Conservation (phyloP, 1,284 basidiomycete species). For the Cutaneotrichosporon dermatis region DNA sequence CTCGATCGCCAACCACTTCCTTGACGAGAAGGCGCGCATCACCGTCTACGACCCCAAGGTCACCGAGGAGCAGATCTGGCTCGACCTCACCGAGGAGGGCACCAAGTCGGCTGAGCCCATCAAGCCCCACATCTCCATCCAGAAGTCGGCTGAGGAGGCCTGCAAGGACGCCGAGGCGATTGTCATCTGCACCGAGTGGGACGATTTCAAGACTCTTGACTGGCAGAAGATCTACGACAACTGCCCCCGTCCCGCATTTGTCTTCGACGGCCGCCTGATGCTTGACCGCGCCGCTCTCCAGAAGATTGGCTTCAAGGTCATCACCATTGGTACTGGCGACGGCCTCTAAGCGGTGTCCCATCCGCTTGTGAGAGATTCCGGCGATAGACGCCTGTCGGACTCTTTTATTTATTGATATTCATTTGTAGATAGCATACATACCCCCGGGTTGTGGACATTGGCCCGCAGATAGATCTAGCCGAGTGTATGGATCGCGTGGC, state of each 20-base stretch:
- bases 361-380: too few relatives aligned
- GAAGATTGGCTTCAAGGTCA: conserved; percentile 87
- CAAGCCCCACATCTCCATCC: conserved; percentile 81
- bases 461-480: conserved; percentile 1
- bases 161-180: conserved; percentile 86
- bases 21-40: conserved; percentile 78
- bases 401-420: neutral
- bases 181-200: conserved; percentile 87
- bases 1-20: conserved; percentile 89
- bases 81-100: conserved; percentile 55
- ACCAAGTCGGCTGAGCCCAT: conserved; percentile 49
- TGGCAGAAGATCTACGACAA: conserved; percentile 75
- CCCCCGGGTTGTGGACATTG: conserved; percentile 4
- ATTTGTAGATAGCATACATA: conserved; percentile 19
- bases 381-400: neutral
- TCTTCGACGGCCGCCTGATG: conserved; percentile 70
- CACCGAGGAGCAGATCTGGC: conserved; percentile 53
- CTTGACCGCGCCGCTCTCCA: conserved; percentile 74
- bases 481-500: neutral
- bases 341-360: conserved; percentile 30
- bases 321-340: conserved; percentile 49
- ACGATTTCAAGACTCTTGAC: conserved; percentile 87
- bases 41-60: conserved; percentile 90
- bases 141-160: conserved; percentile 72
- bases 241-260: conserved; percentile 95